Evolutionary conservation across 1,139 yeast genomes (phyloP), one percentile per base, ranked within the genome.

Genomic region (Geotrichum australiense): DNA sequence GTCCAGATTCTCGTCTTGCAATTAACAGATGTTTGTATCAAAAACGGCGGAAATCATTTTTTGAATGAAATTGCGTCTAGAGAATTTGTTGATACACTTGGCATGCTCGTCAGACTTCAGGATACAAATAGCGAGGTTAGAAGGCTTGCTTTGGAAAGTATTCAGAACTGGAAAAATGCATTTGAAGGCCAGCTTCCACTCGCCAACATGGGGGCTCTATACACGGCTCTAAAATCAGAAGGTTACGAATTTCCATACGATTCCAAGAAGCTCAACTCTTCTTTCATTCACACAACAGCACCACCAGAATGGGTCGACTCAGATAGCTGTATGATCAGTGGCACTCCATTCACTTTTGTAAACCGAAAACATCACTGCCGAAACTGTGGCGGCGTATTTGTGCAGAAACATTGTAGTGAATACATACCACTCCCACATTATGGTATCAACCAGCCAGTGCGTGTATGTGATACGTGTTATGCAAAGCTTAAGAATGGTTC

Each of bases 241-340:
- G 93, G 86, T 1, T 77, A 74, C 51, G 67, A 70, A 37, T 86
- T 89, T 55, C 94, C 95, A 0, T 46, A 41, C 7, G 25, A 45
- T 11, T 47, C 55, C 33, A 44, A 48, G n/a, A 39, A 56, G 30
- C 55, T 69, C n/a, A 61, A 69, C 14, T 65, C 72, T n/a, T 63
- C 70, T 35, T 76, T 87, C 61, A 76, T 89, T 42, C 97, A 91
- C 57, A 76, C 96, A 1, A 83, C 80, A 48, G 89, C 91, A 4
- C 96, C 99, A 2, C 98, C 98, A 0, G 97, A 89, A 54, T 91
- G 99, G 99, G 80, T 84, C 19, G 98, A 93, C 56, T 80, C 87
- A 14, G 95, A 87, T 55, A 86, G 85, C 10, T 91, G 99, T 61
- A 89, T 93, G 97, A 78, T 85, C 46, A 86, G 97, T 54, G 87